These are phyloP conservation scores for Xylaria palmicola DNA, from an alignment of 495 filamentous ascomycete species.

Conservation along the genomic window DNA sequence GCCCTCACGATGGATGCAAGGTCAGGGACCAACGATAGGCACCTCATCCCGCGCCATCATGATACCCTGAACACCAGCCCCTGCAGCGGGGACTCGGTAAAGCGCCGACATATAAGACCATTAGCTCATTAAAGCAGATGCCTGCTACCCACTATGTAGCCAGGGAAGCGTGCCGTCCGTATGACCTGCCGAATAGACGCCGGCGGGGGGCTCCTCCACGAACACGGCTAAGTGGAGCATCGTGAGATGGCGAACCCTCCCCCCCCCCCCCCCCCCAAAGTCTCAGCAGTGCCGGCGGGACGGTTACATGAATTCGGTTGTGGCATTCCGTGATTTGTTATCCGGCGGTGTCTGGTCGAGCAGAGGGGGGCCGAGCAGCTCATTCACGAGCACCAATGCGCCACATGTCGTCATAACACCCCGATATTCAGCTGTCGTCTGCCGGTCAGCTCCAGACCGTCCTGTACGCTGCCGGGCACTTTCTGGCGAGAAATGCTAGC, in stretches of 20 bases:
- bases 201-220: background rate
- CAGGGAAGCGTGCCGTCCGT: conserved; percentile 4
- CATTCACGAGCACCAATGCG: background rate
- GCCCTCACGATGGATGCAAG: background rate
- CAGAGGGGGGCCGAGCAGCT: background rate
- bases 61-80: conserved; percentile 3
- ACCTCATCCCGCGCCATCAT: conserved; percentile 1
- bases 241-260: conserved; percentile 1
- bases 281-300: background rate
- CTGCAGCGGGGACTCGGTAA: conserved; percentile 2
- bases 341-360: background rate
- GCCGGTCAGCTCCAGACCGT: no score
- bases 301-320: background rate
- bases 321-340: conserved; percentile 1
- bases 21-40: background rate
- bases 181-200: conserved; percentile 5
- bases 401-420: background rate
- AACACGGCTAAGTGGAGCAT: conserved; percentile 10
- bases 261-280: no score
- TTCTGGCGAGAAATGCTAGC: background rate
- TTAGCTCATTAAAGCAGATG: background rate
- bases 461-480: no score
- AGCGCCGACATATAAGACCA: conserved; percentile 2
- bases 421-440: no score
- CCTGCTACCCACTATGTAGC: background rate